These are phyloP conservation scores for Wickerhamomyces sydowiorum DNA, from an alignment of 805 yeast species.

Conservation along the genomic window DNA sequence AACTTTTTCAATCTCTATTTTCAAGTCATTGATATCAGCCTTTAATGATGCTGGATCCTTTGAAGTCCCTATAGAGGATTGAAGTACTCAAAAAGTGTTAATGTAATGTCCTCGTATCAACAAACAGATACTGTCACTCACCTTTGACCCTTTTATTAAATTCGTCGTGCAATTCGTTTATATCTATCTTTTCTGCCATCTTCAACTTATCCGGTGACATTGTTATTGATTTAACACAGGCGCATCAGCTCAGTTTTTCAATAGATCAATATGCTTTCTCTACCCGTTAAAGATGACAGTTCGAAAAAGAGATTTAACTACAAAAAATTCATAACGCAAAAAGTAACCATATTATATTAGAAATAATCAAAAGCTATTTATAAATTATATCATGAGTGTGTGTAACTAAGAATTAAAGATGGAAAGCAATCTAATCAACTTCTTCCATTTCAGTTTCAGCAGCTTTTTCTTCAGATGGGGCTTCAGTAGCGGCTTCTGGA, in stretches of 20 bases:
- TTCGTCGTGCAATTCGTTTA: slow-evolving; percentile 5
- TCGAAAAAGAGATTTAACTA: too few species aligned
- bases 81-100: not conserved
- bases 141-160: slow-evolving; percentile 6
- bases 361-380: not conserved
- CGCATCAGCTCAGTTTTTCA: too few species aligned
- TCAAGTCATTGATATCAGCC: slow-evolving; percentile 3
- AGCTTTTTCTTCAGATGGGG: slow-evolving; percentile 57
- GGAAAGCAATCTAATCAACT: slow-evolving; percentile 62
- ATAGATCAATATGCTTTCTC: too few species aligned
- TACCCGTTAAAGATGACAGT: too few species aligned
- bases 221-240: too few species aligned
- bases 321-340: too few species aligned
- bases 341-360: not conserved
- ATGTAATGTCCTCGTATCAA: not conserved
- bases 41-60: not conserved
- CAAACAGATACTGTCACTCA: not conserved
- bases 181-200: not conserved
- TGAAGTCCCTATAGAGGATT: not conserved
- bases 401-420: not conserved
- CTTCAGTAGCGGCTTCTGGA: slow-evolving; percentile 40
- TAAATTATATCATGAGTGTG: not conserved
- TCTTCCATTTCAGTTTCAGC: slow-evolving; percentile 98
- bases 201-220: too few species aligned
- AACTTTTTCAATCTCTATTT: slow-evolving; percentile 9